Evolutionary conservation across 306 rosid species (phyloP).

Genomic region (Prosopis cineraria): DNA sequence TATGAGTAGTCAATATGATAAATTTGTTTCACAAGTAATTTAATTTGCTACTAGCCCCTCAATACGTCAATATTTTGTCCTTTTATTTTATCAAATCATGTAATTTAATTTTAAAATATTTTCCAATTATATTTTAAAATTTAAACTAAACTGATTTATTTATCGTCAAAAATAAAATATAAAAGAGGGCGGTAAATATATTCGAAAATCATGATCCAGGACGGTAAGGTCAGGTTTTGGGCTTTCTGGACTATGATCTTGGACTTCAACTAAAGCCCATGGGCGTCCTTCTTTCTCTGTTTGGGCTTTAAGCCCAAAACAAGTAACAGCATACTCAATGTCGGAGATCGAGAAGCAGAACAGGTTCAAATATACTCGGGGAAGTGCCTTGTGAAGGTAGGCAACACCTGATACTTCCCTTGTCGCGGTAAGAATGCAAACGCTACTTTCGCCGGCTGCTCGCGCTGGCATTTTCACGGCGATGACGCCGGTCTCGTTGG

Average conservation of each 20-base stretch:
- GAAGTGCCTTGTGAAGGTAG: neutral
- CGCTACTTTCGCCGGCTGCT: conserved; percentile 68
- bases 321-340: neutral
- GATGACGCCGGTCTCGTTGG: conserved; percentile 13
- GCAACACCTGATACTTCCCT: neutral
- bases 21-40: too few species aligned
- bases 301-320: neutral
- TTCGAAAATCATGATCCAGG: neutral
- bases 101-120: neutral
- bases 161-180: neutral
- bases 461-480: conserved; percentile 50
- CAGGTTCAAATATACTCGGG: neutral
- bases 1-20: too few species aligned
- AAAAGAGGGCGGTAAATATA: too few species aligned
- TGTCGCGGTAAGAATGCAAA: conserved; percentile 54
- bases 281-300: neutral
- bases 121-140: neutral
- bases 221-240: neutral
- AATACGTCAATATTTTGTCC: too few species aligned
- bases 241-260: neutral
- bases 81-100: neutral
- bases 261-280: neutral
- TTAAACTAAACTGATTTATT: too few species aligned
- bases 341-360: neutral
- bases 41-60: too few species aligned